Conservation (phyloP, 2,329 filamentous ascomycete genomes). For the Penicillium sp. region DNA sequence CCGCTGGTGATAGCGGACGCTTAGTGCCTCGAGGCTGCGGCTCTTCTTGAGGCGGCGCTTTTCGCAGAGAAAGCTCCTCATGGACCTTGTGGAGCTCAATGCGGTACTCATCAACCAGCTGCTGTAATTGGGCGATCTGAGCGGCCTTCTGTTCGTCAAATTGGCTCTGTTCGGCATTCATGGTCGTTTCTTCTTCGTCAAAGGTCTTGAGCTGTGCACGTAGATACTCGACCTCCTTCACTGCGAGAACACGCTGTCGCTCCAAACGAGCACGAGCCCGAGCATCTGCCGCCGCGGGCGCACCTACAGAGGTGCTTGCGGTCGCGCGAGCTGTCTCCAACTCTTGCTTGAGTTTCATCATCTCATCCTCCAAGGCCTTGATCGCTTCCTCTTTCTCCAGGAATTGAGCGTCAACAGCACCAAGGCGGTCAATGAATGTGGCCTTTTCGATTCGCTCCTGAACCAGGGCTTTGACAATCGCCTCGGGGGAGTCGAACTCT, state of each 20-base stretch:
- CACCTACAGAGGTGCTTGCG: constrained; percentile 31
- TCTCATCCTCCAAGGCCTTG: constrained; percentile 69
- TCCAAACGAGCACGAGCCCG: constrained; percentile 74
- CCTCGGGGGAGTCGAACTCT: constrained; percentile 85
- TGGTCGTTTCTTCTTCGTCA: constrained; percentile 82
- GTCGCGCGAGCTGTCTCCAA: constrained; percentile 66
- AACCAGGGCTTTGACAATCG: constrained; percentile 78
- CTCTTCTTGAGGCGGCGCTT: constrained; percentile 48
- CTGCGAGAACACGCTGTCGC: constrained; percentile 76
- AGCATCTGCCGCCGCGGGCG: constrained; percentile 56
- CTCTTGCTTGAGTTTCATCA: constrained; percentile 62
- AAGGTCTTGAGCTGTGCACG: constrained; percentile 88
- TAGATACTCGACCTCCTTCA: constrained; percentile 92
- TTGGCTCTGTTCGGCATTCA: constrained; percentile 67
- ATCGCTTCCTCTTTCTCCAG: constrained; percentile 74
- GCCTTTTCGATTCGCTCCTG: constrained; percentile 78
- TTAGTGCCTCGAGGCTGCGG: constrained; percentile 57
- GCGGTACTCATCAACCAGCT: constrained; percentile 84
- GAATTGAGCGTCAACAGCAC: constrained; percentile 74
- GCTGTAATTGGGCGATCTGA: constrained; percentile 78
- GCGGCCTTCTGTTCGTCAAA: constrained; percentile 73
- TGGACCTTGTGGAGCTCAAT: constrained; percentile 73
- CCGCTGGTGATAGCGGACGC: constrained; percentile 60
- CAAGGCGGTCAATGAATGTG: constrained; percentile 76
- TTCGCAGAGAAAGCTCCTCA: constrained; percentile 67